phyloP scores from a whole-genome alignment of 345 rosid species.

The Bruguiera gymnorhiza region DNA sequence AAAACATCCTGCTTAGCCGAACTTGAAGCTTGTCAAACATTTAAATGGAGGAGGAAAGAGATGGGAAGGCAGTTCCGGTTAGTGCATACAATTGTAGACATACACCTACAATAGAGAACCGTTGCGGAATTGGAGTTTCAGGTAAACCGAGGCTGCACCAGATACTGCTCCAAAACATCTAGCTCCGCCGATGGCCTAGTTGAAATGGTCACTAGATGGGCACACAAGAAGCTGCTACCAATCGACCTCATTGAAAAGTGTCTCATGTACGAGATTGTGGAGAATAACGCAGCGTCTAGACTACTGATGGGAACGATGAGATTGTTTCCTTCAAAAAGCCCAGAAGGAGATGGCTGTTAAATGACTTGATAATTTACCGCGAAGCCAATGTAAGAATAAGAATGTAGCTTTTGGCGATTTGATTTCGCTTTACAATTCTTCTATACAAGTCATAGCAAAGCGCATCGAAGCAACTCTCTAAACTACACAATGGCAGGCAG shows the following conservation, averaged over 20 bases:
- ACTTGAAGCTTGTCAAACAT: conserved; percentile 38
- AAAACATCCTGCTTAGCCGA: neutral
- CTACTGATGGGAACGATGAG: conserved; percentile 29
- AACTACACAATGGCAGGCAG: too few relatives aligned
- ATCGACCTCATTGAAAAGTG: conserved; percentile 29
- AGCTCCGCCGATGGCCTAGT: too few relatives aligned
- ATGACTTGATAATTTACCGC: conserved; percentile 47
- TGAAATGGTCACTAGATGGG: conserved; percentile 21
- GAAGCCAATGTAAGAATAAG: conserved; percentile 33
- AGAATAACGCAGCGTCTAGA: conserved; percentile 45
- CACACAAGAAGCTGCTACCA: conserved; percentile 41
- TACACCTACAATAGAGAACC: too few relatives aligned
- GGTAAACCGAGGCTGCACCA: too few relatives aligned
- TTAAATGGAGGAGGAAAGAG: too few relatives aligned
- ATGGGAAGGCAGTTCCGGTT: too few relatives aligned
- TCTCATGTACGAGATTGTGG: conserved; percentile 30
- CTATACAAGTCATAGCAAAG: conserved; percentile 41
- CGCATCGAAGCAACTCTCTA: conserved; percentile 37
- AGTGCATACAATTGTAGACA: too few relatives aligned
- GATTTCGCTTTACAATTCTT: conserved; percentile 33
- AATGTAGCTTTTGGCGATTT: conserved; percentile 32
- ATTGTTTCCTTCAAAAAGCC: conserved; percentile 11
- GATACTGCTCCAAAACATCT: too few relatives aligned
- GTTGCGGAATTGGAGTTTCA: too few relatives aligned
- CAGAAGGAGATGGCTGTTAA: conserved; percentile 23